phyloP scores from a whole-genome alignment of 352 stramenopile genomes.

The Phytophthora kernoviae region DNA sequence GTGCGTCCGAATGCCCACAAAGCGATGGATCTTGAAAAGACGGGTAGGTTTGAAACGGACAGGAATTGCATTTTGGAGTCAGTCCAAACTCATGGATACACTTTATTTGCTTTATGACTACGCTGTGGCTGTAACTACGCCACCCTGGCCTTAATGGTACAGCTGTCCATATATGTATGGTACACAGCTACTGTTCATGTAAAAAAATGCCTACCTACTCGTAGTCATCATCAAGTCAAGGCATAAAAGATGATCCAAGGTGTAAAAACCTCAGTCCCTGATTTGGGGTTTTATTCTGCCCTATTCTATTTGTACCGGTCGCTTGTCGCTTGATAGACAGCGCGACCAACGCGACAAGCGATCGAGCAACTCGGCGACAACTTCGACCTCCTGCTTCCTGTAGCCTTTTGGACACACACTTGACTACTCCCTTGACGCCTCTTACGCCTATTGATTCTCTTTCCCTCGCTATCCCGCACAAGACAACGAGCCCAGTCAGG shows the following conservation, averaged over 20 bases:
- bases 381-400: slow-evolving; percentile 14
- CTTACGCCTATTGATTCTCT: slow-evolving; percentile 7
- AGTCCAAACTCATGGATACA: too few species aligned
- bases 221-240: too few species aligned
- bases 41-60: not conserved
- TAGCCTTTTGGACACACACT: not conserved
- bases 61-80: not conserved
- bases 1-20: slow-evolving; percentile 2
- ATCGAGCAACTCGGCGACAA: slow-evolving; percentile 21
- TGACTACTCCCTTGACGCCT: not conserved
- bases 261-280: not conserved
- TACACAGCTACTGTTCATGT: too few species aligned
- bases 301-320: slow-evolving; percentile 16
- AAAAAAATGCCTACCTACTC: too few species aligned
- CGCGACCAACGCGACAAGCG: slow-evolving; percentile 16
- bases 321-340: slow-evolving; percentile 36
- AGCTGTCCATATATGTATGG: too few species aligned
- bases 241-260: too few species aligned
- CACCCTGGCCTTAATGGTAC: too few species aligned
- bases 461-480: not conserved
- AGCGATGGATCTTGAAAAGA: slow-evolving; percentile 21
- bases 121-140: too few species aligned
- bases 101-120: too few species aligned
- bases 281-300: not conserved
- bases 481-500: not conserved